A percentile compares a stretch with the other conserved stretches of the same genome.
Conservation (phyloP, 2,329 filamentous ascomycete species). For the Sarocladium kiliense region DNA sequence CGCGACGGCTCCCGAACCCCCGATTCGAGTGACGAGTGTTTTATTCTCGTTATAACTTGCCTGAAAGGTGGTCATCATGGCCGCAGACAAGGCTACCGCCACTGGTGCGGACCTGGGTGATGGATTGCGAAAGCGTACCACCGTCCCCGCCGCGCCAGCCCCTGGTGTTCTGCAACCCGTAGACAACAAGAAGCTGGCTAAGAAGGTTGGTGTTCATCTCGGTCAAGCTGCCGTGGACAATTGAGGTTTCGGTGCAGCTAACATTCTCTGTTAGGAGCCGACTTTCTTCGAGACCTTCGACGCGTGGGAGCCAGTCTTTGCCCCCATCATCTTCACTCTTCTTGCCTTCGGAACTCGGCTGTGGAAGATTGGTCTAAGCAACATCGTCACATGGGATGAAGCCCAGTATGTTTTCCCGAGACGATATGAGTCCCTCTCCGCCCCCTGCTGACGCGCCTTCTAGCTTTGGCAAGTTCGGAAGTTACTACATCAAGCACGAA, state of each 20-base stretch:
- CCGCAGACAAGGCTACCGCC: conserved; percentile 49
- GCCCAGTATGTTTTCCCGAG: conserved; percentile 47
- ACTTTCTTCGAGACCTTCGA: conserved; percentile 58
- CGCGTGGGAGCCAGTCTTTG: conserved; percentile 58
- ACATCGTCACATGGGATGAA: conserved; percentile 64
- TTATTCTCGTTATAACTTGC: not conserved
- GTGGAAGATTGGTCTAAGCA: conserved; percentile 64
- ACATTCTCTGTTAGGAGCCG: conserved; percentile 35
- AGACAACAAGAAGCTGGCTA: conserved; percentile 54
- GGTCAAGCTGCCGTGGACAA: not conserved
- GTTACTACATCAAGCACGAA: conserved; percentile 97
- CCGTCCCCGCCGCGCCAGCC: conserved; percentile 22
- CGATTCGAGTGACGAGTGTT: too few relatives aligned
- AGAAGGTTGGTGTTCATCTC: conserved; percentile 42
- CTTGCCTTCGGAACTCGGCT: conserved; percentile 62
- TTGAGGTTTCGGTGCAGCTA: not conserved
- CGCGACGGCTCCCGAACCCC: not conserved
- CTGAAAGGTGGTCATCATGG: conserved; percentile 34
- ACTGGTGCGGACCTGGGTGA: conserved; percentile 56
- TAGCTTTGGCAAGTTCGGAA: conserved; percentile 95
- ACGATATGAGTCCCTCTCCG: not conserved
- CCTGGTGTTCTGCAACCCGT: conserved; percentile 36
- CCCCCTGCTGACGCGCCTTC: conserved; percentile 13
- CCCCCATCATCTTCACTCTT: conserved; percentile 55
- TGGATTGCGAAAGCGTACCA: conserved; percentile 50